These are phyloP conservation scores for Dovyalis caffra DNA, from an alignment of 345 rosid species.

Conservation along the genomic window DNA sequence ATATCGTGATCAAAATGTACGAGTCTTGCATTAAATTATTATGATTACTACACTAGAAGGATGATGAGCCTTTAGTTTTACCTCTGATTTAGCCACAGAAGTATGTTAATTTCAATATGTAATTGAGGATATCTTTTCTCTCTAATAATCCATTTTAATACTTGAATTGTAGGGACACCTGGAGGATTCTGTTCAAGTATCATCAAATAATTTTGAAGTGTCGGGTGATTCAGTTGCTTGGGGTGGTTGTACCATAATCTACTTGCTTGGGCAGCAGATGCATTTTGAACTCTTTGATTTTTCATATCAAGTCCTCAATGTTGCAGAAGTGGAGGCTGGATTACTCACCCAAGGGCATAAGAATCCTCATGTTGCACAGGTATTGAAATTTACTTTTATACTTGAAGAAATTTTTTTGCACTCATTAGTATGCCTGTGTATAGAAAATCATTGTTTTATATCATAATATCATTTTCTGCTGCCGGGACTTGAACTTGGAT, in stretches of 20 bases:
- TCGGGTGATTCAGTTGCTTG: constrained; percentile 94
- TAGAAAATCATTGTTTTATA: not conserved
- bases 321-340: constrained; percentile 86
- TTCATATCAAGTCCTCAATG: constrained; percentile 92
- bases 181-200: constrained; percentile 59
- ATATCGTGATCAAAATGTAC: not conserved
- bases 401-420: not conserved
- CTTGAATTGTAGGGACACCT: constrained; percentile 66
- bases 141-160: constrained; percentile 9
- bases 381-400: constrained; percentile 19
- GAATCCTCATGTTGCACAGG: constrained; percentile 65
- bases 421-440: not conserved
- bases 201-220: constrained; percentile 51
- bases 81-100: not conserved
- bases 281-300: constrained; percentile 97
- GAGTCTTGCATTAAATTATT: not conserved
- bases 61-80: not conserved
- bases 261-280: constrained; percentile 95
- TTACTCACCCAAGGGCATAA: constrained; percentile 52
- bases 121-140: not conserved
- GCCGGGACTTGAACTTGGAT: not conserved
- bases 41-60: not conserved
- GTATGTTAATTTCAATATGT: not conserved
- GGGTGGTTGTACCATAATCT: constrained; percentile 97
- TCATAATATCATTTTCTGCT: not conserved